Evolutionary conservation across 2,329 filamentous ascomycete genomes (phyloP).

Genomic region (Didymella lethalis): DNA sequence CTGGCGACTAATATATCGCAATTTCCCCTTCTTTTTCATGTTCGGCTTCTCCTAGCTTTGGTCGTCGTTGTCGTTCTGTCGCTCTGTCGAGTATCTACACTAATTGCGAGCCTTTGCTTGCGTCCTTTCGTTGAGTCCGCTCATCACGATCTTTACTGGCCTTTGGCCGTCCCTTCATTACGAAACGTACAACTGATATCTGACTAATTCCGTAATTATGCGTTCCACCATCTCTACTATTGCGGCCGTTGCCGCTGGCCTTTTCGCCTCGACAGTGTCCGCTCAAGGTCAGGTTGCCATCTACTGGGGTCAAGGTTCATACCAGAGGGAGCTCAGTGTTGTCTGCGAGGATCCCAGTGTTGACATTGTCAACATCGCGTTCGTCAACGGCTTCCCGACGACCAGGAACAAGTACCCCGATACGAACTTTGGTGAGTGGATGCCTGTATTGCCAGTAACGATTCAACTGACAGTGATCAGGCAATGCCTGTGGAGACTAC

Average conservation of each 20-base stretch:
- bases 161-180: conserved; percentile 50
- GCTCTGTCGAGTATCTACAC: conserved; percentile 40
- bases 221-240: conserved; percentile 38
- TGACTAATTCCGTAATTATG: conserved; percentile 49
- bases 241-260: conserved; percentile 47
- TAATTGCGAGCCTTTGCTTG: conserved; percentile 57
- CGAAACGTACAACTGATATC: conserved; percentile 37
- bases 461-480: conserved; percentile 22
- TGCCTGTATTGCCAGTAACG: background rate
- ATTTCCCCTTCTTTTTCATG: conserved; percentile 42
- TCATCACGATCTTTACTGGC: conserved; percentile 53
- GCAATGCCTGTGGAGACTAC: conserved; percentile 54
- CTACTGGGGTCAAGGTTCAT: conserved; percentile 64
- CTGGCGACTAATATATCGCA: conserved; percentile 33
- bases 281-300: conserved; percentile 60
- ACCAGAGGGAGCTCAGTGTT: conserved; percentile 58
- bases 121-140: conserved; percentile 62
- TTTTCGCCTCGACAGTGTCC: conserved; percentile 47
- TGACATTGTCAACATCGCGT: conserved; percentile 65
- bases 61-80: conserved; percentile 36
- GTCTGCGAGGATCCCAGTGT: conserved; percentile 61
- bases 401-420: conserved; percentile 58
- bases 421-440: conserved; percentile 61
- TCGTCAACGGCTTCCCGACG: conserved; percentile 63
- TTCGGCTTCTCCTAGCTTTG: conserved; percentile 32